phyloP scores from a whole-genome alignment of 192 early-diverging fungal species.

The Linderina pennispora region DNA sequence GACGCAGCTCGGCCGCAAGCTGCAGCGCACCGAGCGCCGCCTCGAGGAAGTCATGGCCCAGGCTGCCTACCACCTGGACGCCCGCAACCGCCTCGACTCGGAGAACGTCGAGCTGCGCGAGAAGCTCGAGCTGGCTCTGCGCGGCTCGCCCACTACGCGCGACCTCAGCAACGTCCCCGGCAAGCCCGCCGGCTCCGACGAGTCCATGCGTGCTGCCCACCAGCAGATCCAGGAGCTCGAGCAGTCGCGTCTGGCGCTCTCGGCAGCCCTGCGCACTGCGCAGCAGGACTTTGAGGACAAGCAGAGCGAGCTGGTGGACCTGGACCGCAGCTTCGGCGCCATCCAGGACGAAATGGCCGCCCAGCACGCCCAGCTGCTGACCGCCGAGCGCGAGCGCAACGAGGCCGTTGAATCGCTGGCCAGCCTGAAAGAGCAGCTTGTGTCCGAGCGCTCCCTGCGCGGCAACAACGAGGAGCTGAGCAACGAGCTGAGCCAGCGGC shows the following conservation, averaged over 20 bases:
- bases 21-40: slow-evolving; percentile 60
- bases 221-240: slow-evolving; percentile 72
- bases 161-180: slow-evolving; percentile 48
- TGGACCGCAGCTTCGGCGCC: slow-evolving; percentile 45
- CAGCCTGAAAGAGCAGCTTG: slow-evolving; percentile 24
- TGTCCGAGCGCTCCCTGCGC: slow-evolving; percentile 29
- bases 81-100: slow-evolving; percentile 52
- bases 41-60: slow-evolving; percentile 64
- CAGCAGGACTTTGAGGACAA: slow-evolving; percentile 79
- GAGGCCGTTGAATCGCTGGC: slow-evolving; percentile 28
- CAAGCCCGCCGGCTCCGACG: slow-evolving; percentile 1
- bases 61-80: slow-evolving; percentile 63
- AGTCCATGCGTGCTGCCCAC: slow-evolving; percentile 42
- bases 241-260: slow-evolving; percentile 73
- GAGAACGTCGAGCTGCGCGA: slow-evolving; percentile 61
- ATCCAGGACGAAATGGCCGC: slow-evolving; percentile 44
- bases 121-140: slow-evolving; percentile 50
- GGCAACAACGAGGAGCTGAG: slow-evolving; percentile 41
- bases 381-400: slow-evolving; percentile 39
- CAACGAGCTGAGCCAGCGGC: slow-evolving; percentile 23
- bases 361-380: slow-evolving; percentile 19
- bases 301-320: slow-evolving; percentile 52
- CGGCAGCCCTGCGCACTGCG: slow-evolving; percentile 65
- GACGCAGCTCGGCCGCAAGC: slow-evolving; percentile 52
- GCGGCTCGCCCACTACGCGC: slow-evolving; percentile 51